Evolutionary conservation across 805 yeast genomes (phyloP).

Genomic region (Candida succiphila): DNA sequence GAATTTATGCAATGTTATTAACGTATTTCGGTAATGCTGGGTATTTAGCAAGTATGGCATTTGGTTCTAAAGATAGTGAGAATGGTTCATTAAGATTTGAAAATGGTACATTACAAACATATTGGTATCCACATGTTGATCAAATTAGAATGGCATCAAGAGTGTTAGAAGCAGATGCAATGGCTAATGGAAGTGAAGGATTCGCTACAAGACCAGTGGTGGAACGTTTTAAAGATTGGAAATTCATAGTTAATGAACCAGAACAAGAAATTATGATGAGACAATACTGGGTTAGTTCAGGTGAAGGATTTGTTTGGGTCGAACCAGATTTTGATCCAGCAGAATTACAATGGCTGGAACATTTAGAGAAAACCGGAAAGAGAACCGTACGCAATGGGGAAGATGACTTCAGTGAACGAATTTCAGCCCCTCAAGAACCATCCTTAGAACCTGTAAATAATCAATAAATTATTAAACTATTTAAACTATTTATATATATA

Average conservation of each 20-base stretch:
- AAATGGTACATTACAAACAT: slow-evolving; percentile 51
- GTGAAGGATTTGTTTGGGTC: slow-evolving; percentile 81
- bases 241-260: slow-evolving; percentile 36
- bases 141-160: slow-evolving; percentile 59
- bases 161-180: slow-evolving; percentile 57
- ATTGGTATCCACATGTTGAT: slow-evolving; percentile 57
- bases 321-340: slow-evolving; percentile 92
- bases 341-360: slow-evolving; percentile 32
- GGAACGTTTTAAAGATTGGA: slow-evolving; percentile 22
- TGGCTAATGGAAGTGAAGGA: slow-evolving; percentile 33
- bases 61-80: slow-evolving; percentile 38
- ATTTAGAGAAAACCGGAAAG: slow-evolving; percentile 17
- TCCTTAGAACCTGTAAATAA: neutral
- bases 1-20: slow-evolving; percentile 35
- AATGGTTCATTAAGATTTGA: slow-evolving; percentile 52
- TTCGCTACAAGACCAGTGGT: slow-evolving; percentile 25
- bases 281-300: slow-evolving; percentile 83
- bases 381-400: too few species aligned
- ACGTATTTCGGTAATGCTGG: slow-evolving; percentile 40
- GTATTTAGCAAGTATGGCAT: slow-evolving; percentile 29
- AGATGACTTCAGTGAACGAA: neutral
- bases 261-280: slow-evolving; percentile 60
- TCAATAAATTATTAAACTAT: too few species aligned
- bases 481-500: too few species aligned
- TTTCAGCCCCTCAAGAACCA: neutral